Evolutionary conservation across 805 yeast genomes (phyloP).

Genomic region (Kodamaea jinghongensis): DNA sequence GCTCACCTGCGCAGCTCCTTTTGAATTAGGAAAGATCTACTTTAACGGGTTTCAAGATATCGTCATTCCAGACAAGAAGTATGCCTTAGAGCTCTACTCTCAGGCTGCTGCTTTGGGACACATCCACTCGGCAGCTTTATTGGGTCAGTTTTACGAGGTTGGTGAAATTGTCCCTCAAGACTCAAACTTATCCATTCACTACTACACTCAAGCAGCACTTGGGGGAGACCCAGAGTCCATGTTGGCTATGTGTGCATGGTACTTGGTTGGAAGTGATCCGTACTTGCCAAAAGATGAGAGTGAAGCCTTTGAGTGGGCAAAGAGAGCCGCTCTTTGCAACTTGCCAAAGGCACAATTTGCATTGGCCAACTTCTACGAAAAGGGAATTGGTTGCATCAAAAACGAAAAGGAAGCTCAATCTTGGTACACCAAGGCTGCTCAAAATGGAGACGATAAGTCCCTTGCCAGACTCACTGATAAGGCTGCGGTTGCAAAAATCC

Average conservation of each 20-base stretch:
- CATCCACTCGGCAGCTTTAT: constrained; percentile 69
- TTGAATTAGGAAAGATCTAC: constrained; percentile 82
- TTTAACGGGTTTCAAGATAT: constrained; percentile 84
- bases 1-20: constrained; percentile 89
- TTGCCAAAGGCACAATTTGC: constrained; percentile 82
- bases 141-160: constrained; percentile 82
- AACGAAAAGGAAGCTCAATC: constrained; percentile 55
- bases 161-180: constrained; percentile 78
- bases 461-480: constrained; percentile 31
- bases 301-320: constrained; percentile 95
- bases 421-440: constrained; percentile 79
- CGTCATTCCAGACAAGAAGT: constrained; percentile 75
- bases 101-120: constrained; percentile 90
- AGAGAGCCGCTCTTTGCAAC: constrained; percentile 74
- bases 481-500: constrained; percentile 27
- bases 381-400: constrained; percentile 79
- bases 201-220: constrained; percentile 86
- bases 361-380: constrained; percentile 76
- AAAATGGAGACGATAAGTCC: constrained; percentile 45
- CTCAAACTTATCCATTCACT: constrained; percentile 81
- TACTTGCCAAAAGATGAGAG: constrained; percentile 69
- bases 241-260: constrained; percentile 97
- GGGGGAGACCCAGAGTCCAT: constrained; percentile 86
- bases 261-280: constrained; percentile 87
- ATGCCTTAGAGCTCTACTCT: constrained; percentile 81